These are phyloP conservation scores for Pseudocercospora cruenta DNA, from an alignment of 2,329 filamentous ascomycete genomes.

Conservation along the genomic window DNA sequence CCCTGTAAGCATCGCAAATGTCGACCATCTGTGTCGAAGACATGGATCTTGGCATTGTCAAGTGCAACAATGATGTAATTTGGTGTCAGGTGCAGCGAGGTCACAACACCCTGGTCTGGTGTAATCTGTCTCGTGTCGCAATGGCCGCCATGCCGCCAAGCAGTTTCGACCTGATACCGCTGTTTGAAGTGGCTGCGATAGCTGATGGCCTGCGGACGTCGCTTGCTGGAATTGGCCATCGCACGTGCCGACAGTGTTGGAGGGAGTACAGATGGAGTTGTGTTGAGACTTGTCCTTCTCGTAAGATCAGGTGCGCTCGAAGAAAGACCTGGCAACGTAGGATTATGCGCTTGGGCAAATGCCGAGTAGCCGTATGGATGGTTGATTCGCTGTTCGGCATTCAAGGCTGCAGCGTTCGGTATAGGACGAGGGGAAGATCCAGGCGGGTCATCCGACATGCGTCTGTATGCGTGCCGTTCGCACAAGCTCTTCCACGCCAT, in stretches of 20 bases:
- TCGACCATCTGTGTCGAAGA: constrained; percentile 90
- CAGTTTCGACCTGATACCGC: constrained; percentile 93
- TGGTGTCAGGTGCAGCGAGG: constrained; percentile 87
- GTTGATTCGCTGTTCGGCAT: constrained; percentile 26
- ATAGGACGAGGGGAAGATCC: constrained; percentile 27
- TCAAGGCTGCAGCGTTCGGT: constrained; percentile 20
- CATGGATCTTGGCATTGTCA: constrained; percentile 98
- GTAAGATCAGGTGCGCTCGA: constrained; percentile 54
- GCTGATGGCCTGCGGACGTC: constrained; percentile 70
- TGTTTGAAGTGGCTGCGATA: constrained; percentile 99
- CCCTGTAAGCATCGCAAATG: constrained; percentile 87
- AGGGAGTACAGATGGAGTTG: constrained; percentile 27
- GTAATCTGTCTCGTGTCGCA: constrained; percentile 86
- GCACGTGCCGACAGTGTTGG: constrained; percentile 32
- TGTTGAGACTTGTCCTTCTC: constrained; percentile 30
- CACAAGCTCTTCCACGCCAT: constrained; percentile 98
- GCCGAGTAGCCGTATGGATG: constrained; percentile 35
- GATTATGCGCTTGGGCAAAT: constrained; percentile 31
- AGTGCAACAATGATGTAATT: constrained; percentile 98
- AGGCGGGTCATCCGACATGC: constrained; percentile 52
- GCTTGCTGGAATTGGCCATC: constrained; percentile 42
- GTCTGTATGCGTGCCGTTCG: constrained; percentile 87
- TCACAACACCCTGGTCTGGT: constrained; percentile 95
- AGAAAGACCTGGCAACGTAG: constrained; percentile 45
- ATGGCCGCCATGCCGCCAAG: constrained; percentile 90